Evolutionary conservation across 805 yeast species (phyloP).

Genomic region (Suhomyces xylopsoci): DNA sequence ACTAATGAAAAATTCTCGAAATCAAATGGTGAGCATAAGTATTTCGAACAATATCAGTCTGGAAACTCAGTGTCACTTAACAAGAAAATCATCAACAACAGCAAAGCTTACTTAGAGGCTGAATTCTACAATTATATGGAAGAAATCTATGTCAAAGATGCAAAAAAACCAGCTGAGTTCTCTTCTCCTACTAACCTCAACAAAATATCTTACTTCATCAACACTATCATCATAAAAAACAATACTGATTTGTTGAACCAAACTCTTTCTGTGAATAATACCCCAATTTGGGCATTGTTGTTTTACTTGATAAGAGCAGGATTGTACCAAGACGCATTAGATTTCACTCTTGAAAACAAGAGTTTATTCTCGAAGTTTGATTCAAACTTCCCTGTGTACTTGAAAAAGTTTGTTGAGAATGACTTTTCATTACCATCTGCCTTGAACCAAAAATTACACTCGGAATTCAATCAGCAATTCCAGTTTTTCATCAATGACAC

Average conservation of each 20-base stretch:
- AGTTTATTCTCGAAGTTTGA: slow-evolving; percentile 81
- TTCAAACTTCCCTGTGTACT: slow-evolving; percentile 74
- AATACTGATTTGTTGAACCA: slow-evolving; percentile 19
- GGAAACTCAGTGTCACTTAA: slow-evolving; percentile 27
- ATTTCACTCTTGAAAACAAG: slow-evolving; percentile 59
- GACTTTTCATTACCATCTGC: slow-evolving; percentile 62
- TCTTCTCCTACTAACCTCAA: slow-evolving; percentile 65
- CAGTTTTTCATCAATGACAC: slow-evolving; percentile 52
- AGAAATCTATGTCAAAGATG: slow-evolving; percentile 59
- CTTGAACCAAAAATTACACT: slow-evolving; percentile 62
- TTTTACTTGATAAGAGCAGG: slow-evolving; percentile 87
- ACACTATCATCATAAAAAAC: slow-evolving; percentile 34
- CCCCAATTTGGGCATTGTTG: slow-evolving; percentile 92
- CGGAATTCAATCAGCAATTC: slow-evolving; percentile 83
- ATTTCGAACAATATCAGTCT: slow-evolving; percentile 20
- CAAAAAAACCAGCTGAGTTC: slow-evolving; percentile 24
- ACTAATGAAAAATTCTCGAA: slow-evolving; percentile 35
- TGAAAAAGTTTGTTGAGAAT: slow-evolving; percentile 59
- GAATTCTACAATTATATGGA: slow-evolving; percentile 80
- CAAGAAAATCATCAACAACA: slow-evolving; percentile 48
- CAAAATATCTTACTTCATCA: slow-evolving; percentile 62
- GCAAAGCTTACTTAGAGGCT: slow-evolving; percentile 61
- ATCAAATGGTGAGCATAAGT: slow-evolving; percentile 34
- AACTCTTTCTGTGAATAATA: slow-evolving; percentile 59
- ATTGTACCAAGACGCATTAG: slow-evolving; percentile 70